A percentile compares a stretch with the other conserved stretches of the same genome.
These are phyloP conservation scores for Lithospermum erythrorhizon DNA, from an alignment of 257 asterid genomes.

Conservation along the genomic window DNA sequence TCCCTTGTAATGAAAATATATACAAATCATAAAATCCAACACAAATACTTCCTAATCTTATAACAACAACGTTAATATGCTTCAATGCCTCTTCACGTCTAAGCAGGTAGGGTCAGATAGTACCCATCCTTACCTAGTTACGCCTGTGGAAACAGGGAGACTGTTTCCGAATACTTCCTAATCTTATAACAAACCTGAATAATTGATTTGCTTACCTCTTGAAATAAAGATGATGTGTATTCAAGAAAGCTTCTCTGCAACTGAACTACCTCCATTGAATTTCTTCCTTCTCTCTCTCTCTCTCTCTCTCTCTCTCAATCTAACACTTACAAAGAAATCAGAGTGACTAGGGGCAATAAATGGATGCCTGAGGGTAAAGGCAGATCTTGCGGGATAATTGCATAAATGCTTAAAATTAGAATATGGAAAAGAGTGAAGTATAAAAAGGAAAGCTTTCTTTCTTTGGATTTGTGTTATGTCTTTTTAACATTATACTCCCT, in stretches of 20 bases:
- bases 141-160: too few relatives aligned
- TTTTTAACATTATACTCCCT: too few relatives aligned
- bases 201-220: constrained; percentile 36
- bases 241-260: constrained; percentile 66
- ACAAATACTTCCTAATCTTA: too few relatives aligned
- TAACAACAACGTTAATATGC: too few relatives aligned
- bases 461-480: too few relatives aligned
- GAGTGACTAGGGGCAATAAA: not conserved
- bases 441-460: not conserved
- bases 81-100: too few relatives aligned
- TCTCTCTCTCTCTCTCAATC: not conserved
- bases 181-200: not conserved
- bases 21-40: not conserved
- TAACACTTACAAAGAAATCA: not conserved
- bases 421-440: not conserved
- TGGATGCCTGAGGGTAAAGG: not conserved
- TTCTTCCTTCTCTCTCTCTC: not conserved
- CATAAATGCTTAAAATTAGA: not conserved
- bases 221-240: constrained; percentile 33
- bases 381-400: not conserved
- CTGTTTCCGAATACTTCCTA: too few relatives aligned
- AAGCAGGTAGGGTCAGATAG: too few relatives aligned
- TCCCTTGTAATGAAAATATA: not conserved
- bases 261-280: constrained; percentile 23
- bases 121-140: too few relatives aligned